Percentiles rank a stretch among this genome's conserved stretches.
phyloP scores from a whole-genome alignment of 179 eudicot genomes.

The Sideroxylon spinosum region DNA sequence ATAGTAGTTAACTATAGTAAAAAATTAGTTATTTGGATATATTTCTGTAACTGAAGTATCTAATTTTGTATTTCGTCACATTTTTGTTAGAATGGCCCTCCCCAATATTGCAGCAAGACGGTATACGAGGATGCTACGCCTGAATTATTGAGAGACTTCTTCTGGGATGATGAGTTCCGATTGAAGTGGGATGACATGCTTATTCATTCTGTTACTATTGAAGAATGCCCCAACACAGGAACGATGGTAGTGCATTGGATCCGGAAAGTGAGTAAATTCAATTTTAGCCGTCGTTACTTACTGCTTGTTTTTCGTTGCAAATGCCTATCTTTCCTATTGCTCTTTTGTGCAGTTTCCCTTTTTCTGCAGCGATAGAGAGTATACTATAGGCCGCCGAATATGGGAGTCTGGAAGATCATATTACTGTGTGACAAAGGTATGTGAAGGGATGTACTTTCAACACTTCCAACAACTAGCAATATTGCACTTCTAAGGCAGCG shows the following conservation, averaged over 20 bases:
- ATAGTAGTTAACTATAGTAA: not conserved
- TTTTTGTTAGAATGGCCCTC: slow-evolving; percentile 67
- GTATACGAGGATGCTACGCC: slow-evolving; percentile 94
- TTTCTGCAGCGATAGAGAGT: slow-evolving; percentile 95
- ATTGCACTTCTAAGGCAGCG: not conserved
- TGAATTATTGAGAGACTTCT: slow-evolving; percentile 88
- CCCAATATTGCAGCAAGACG: slow-evolving; percentile 88
- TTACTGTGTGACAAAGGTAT: slow-evolving; percentile 94
- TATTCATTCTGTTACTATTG: slow-evolving; percentile 48
- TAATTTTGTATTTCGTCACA: not conserved
- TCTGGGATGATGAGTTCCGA: slow-evolving; percentile 92
- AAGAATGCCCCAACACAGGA: slow-evolving; percentile 71
- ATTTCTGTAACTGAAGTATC: not conserved
- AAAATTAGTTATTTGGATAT: not conserved
- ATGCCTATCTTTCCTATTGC: not conserved
- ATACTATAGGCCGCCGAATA: slow-evolving; percentile 80
- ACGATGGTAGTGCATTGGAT: slow-evolving; percentile 92
- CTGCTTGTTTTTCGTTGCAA: not conserved
- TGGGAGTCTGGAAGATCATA: slow-evolving; percentile 79
- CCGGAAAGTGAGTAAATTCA: slow-evolving; percentile 55
- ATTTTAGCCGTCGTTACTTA: not conserved
- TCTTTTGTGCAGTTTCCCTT: slow-evolving; percentile 70
- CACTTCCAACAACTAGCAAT: not conserved
- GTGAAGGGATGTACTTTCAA: not conserved
- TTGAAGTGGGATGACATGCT: slow-evolving; percentile 93